Evolutionary conservation across 78 protist species (phyloP).

Genomic region (Chrysochromulina parva): DNA sequence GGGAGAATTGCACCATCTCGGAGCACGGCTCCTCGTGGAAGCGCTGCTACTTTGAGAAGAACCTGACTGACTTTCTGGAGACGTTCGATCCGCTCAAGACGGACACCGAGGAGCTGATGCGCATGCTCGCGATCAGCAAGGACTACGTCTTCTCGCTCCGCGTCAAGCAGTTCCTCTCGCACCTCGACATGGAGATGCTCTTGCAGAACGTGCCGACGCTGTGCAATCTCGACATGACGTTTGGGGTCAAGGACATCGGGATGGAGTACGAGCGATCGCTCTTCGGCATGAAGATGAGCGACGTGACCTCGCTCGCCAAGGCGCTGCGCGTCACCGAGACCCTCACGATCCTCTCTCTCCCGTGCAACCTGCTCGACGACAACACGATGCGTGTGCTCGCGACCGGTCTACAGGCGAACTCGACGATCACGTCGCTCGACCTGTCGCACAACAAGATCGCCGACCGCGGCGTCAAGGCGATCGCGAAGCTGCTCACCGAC

Average conservation of each 20-base stretch:
- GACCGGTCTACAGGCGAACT: neutral
- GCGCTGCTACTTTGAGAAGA: neutral
- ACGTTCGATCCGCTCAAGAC: neutral
- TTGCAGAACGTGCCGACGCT: neutral
- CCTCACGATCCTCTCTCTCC: neutral
- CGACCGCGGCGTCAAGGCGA: slow-evolving; percentile 21
- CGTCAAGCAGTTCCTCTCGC: neutral
- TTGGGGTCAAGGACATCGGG: neutral
- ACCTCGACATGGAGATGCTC: slow-evolving; percentile 14
- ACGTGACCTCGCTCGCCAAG: neutral
- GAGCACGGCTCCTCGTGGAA: slow-evolving; percentile 31
- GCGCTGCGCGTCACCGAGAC: slow-evolving; percentile 21
- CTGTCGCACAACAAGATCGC: slow-evolving; percentile 7
- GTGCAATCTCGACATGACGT: neutral
- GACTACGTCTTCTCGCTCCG: neutral
- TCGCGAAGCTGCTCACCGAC: neutral
- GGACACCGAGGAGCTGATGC: neutral
- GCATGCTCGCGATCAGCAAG: neutral
- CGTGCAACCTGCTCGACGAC: slow-evolving; percentile 1
- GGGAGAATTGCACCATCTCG: neutral
- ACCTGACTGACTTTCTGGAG: slow-evolving; percentile 1
- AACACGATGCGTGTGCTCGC: neutral
- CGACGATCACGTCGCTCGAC: neutral
- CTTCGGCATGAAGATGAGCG: neutral
- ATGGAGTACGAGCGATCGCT: neutral